Evolutionary conservation across 192 early-diverging fungal genomes (phyloP).

Genomic region (Dissophora globulifera): DNA sequence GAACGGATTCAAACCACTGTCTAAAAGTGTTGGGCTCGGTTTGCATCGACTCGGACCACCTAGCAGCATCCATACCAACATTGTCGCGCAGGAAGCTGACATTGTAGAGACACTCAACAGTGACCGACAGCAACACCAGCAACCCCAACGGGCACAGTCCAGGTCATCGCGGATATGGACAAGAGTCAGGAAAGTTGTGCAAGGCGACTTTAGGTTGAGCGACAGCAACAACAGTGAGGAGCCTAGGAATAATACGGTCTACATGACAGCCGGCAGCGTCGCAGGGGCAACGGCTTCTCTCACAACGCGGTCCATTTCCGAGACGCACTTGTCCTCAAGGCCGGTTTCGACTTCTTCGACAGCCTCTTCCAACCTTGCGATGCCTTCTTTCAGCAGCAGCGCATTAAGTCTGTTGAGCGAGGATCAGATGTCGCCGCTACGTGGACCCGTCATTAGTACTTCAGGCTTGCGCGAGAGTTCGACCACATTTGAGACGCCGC

Average conservation of each 20-base stretch:
- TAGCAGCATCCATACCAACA: not conserved
- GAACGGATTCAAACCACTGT: not conserved
- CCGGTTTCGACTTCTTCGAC: conserved; percentile 20
- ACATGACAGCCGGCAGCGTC: conserved; percentile 14
- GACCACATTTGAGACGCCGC: conserved; percentile 34
- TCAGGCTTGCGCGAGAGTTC: not conserved
- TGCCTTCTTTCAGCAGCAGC: conserved; percentile 48
- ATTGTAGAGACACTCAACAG: conserved; percentile 3
- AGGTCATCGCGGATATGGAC: conserved; percentile 30
- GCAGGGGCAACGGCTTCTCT: not conserved
- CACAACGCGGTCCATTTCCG: conserved; percentile 18
- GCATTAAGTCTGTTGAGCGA: conserved; percentile 42
- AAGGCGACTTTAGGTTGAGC: conserved; percentile 13
- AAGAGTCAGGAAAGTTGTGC: conserved; percentile 23
- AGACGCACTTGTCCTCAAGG: conserved; percentile 18
- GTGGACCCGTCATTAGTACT: not conserved
- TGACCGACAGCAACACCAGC: not conserved
- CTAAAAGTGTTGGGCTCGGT: not conserved
- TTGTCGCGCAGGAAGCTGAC: not conserved
- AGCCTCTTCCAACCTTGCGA: conserved; percentile 15
- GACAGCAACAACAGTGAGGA: not conserved
- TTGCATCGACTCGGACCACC: not conserved
- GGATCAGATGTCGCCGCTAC: conserved; percentile 20
- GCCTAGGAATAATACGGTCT: conserved; percentile 17
- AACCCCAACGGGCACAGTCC: not conserved